Percentiles rank a stretch among this genome's conserved stretches.
Conservation (phyloP, 78 protist species). For the Protostelium mycophagum region DNA sequence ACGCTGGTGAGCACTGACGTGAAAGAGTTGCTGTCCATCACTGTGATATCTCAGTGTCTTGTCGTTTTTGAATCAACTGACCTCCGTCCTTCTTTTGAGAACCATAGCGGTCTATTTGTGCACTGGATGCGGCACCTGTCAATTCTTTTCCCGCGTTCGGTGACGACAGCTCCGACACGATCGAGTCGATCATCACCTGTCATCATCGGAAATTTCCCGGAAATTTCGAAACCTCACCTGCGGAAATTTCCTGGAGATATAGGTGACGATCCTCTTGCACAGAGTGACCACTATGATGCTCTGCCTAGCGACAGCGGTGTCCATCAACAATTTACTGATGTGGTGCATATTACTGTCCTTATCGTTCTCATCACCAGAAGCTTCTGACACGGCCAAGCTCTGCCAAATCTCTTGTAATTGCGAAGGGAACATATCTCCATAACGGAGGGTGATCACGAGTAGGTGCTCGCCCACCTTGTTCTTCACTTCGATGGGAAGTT, state of each 20-base stretch:
- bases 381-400: neutral
- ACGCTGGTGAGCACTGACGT: neutral
- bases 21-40: neutral
- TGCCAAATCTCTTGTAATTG: neutral
- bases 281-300: neutral
- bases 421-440: neutral
- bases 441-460: neutral
- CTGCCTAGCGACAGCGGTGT: neutral
- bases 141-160: conserved; percentile 17
- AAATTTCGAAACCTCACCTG: neutral
- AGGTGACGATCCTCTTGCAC: neutral
- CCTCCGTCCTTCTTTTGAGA: too few species aligned
- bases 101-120: neutral
- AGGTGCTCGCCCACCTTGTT: neutral
- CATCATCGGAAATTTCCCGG: neutral
- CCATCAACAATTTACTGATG: neutral
- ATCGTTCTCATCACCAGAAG: neutral
- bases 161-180: conserved; percentile 29
- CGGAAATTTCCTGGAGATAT: neutral
- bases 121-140: neutral
- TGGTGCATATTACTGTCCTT: neutral
- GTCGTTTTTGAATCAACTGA: neutral
- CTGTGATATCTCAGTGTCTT: neutral
- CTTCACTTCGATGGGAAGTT: neutral
- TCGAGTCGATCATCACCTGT: conserved; percentile 37